Base-by-base conservation (phyloP, 345 rosid genomes). In the Linum usitatissimum region DNA sequence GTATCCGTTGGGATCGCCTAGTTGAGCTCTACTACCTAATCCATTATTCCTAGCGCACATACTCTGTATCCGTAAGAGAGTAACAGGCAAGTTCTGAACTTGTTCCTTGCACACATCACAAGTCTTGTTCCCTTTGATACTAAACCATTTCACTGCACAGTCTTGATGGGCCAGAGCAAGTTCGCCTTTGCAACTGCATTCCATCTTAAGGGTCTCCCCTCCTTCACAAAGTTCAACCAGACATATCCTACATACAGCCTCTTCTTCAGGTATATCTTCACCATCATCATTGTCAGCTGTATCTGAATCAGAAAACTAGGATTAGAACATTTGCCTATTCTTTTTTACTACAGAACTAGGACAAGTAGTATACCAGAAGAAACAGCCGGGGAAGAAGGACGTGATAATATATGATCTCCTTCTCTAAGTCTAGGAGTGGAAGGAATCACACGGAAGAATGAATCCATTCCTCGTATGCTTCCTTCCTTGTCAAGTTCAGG, bases 181-280 rank as follows among this genome's bases (percentile, higher is more conserved):
- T 69, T 92, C 96, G 0, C 98, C 98, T 86, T 87, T 92, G 83
- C 97, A 92, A 76, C 95, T 92, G 82, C 96, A 92, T 70, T 92
- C 98, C 93, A 92, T 86, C 84, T 89, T 86, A 30, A 92, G 74
- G 10, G 98, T 92, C 77, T 92, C 95, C 3, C 98, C 98, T 31
- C 93, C 95, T 87, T 92, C 96, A 57, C 90, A 78, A 18, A 92
- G 75, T n/a, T 86, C 98, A 39, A 81, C 83, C 62, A 92, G 54
- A 76, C 98, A 92, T 68, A 92, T 92, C 69, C 98, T 81, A 73
- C 98, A 89, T 60, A 89, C 91, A 9, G 98, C 98, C 75, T 89
- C 96, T 17, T 92, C 95, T 80, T 92, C 93, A 1, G 82, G 84
- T 70, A 92, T 92, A 76, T 92, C 96, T 76, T 87, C 93, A 45